Percentiles rank a stretch among this genome's conserved stretches.
phyloP scores from a whole-genome alignment of 345 rosid species.

The Rhodamnia argentea region DNA sequence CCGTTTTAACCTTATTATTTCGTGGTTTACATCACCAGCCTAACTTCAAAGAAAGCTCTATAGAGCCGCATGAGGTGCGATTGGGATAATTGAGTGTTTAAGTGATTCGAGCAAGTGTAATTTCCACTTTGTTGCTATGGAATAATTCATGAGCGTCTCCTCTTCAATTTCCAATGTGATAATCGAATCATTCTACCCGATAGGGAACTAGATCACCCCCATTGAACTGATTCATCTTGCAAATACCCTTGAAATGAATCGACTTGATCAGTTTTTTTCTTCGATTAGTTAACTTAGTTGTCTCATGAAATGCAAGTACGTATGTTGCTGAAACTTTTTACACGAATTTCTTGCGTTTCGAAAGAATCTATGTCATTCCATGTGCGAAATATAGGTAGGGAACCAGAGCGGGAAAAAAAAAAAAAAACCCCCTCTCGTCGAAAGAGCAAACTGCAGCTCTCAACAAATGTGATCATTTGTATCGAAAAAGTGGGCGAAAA shows the following conservation, averaged over 20 bases:
- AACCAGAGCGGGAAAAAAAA: background rate
- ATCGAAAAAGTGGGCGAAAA: too few relatives aligned
- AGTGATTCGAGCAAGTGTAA: background rate
- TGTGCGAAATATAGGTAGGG: background rate
- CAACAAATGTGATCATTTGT: too few relatives aligned
- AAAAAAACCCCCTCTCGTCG: background rate
- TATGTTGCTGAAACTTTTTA: background rate
- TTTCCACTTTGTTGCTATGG: background rate
- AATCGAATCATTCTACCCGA: background rate
- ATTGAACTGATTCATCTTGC: background rate
- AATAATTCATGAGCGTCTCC: background rate
- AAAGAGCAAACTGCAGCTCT: background rate
- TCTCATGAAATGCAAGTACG: too few relatives aligned
- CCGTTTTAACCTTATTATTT: too few relatives aligned
- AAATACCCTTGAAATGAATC: background rate
- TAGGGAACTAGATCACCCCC: fast-evolving
- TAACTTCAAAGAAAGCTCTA: background rate
- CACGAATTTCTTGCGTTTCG: background rate
- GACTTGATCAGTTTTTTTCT: background rate
- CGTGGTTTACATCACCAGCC: background rate
- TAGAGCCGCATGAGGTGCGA: background rate
- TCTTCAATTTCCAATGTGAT: background rate
- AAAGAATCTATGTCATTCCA: background rate
- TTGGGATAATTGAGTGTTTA: background rate
- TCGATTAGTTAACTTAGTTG: background rate